Percentiles rank a stretch among this genome's conserved stretches.
These are phyloP conservation scores for Rhynchospora tenuis DNA, from an alignment of 176 grass and related monocot species.

Conservation along the genomic window DNA sequence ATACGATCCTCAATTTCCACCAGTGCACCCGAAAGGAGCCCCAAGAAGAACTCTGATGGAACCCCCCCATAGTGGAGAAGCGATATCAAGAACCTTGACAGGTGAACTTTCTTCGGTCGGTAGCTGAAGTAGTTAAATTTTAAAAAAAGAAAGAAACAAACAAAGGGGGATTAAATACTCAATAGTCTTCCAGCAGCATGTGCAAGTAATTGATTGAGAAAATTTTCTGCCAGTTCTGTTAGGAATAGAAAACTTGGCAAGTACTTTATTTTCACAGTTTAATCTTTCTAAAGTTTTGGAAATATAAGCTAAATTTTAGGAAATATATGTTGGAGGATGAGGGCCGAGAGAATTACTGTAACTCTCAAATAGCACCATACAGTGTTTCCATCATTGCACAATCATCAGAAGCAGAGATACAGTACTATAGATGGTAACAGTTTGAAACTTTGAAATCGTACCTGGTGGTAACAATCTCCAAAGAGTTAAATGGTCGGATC, in stretches of 20 bases:
- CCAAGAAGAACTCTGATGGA: constrained; percentile 35
- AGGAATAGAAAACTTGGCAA: no score
- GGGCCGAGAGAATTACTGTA: no score
- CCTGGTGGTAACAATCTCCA: constrained; percentile 38
- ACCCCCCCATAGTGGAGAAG: constrained; percentile 42
- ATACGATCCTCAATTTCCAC: not conserved
- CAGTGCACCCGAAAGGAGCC: constrained; percentile 27
- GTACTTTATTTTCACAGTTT: not conserved
- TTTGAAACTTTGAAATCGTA: constrained; percentile 6
- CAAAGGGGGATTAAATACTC: not conserved
- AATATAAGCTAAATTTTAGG: no score
- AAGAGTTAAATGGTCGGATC: constrained; percentile 32
- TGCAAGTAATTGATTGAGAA: no score
- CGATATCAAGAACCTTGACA: constrained; percentile 32
- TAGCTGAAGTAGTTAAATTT: constrained; percentile 19
- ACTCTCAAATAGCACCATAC: no score
- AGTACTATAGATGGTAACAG: not conserved
- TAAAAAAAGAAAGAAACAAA: constrained; percentile 2
- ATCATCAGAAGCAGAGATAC: not conserved
- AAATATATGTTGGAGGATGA: no score
- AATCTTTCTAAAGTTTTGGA: not conserved
- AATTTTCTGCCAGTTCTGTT: no score
- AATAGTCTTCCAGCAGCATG: not conserved
- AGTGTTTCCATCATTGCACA: not conserved
- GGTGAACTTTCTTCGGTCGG: constrained; percentile 15